Base-by-base conservation (phyloP, 805 yeast genomes). In the Starmerella apis region DNA sequence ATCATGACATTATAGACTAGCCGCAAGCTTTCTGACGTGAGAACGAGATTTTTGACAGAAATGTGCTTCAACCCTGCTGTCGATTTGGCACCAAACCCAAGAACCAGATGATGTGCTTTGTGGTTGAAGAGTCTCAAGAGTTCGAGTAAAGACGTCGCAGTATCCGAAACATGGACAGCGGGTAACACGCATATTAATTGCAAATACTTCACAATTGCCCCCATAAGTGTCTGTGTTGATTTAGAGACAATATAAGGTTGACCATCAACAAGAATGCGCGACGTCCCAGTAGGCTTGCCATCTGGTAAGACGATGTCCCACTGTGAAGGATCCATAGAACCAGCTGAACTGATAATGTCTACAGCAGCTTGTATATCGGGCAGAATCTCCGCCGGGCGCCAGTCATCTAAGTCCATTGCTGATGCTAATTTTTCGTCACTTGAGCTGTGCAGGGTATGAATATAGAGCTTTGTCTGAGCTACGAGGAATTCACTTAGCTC, bases 51-150 rank as follows among this genome's bases (percentile, higher is more conserved):
- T 56, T 79, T 79, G 1, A 86, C 81, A 3, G 85, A 79, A 46
- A 83, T 82, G 59, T 82, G 87, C 55, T 75, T 78, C 46, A 83
- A 68, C 0, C 85, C 86, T 0, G 90, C 63, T 0, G 87, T 76
- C 55, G 78, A 66, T 2, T 84, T 81, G 1, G 90, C 90, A 37
- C 83, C 85, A 1, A 88, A 86, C 39, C 80, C 82, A 32, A 83
- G 66, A 35, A 83, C 79, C 4, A 83, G 75, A 53, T 77, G 76
- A 3, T 76, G 73, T 5, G 76, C 67, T 52, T 79, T 75, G 16
- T 76, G 63, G 56, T 82, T 81, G 59, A 76, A 66, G 10, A 73
- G 65, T 37, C 72, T 71, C 39, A 80, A 56, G n/a, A 78, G 57
- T 42, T 73, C 78, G 4, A 68, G 47, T 25, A 77, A 46, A 51